Base-by-base conservation (phyloP, 164 flowering plant genomes). In the Taxillus chinensis region DNA sequence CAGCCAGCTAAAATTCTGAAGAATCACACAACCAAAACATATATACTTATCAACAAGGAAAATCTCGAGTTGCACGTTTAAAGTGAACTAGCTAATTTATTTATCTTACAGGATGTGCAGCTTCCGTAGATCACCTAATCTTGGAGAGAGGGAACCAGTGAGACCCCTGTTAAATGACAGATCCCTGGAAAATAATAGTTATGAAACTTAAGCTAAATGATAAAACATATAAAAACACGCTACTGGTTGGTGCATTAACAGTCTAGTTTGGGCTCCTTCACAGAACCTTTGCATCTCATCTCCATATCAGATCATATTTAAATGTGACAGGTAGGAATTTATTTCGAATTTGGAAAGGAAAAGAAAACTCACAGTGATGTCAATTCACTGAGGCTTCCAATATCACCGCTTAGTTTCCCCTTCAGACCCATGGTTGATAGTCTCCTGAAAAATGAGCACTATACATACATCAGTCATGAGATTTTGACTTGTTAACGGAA, bases 1-100 rank as follows among this genome's bases (percentile, higher is more conserved):
- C 97, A 90, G 17, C 92, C 96, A 39, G 85, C 86, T 5, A 93
- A 75, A 67, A 85, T 87, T 72, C 97, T 90, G 85, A 49, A 43
- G 39, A 45, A 46, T 61, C n/a, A 9, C 48, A n/a, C 7, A 52
- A 41, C 40, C 42, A 43, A 37, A 41, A 42, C 10, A 39, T 53
- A 3, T 39, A 5, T 51, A 17, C 16, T 39, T 11, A n/a, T 16
- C 43, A 51, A 51, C 41, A n/a, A 51, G 11, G 15, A 12, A 14
- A 10, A 43, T 8, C 10, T 16, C 46, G 68, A 68, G n/a, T 9
- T 57, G 10, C 0, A 39, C 38, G 59, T 9, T 4, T 38, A 27
- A 5, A 53, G 39, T 39, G 12, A n/a, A 45, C 38, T 12, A 55
- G 5, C 11, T 38, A 52, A 53, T 16, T 41, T 43, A 42, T 39